Evolutionary conservation across 2,329 filamentous ascomycete species (phyloP), one percentile per base, ranked within the genome.

Genomic region (Sodiomyces alkalinus): DNA sequence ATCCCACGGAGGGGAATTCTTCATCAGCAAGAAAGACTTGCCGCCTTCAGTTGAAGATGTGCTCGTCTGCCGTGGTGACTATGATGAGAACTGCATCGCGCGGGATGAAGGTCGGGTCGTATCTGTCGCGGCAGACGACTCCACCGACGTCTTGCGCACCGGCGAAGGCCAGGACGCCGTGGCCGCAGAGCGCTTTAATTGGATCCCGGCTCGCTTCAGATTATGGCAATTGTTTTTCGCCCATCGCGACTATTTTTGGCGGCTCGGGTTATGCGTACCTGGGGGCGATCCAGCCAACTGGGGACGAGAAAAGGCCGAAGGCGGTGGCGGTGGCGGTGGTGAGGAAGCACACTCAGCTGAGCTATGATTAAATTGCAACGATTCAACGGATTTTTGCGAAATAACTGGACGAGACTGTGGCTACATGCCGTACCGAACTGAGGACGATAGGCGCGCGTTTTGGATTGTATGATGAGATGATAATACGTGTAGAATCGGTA

Each of bases 211-310:
- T 43, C 51, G 68, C 51, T 49, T 86, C 42, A 80, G 78, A 49
- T 65, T 92, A n/a, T 93, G 87, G 83, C 74, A 93, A 53, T 58
- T 94, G 6, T 77, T 96, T 46, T 92, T 92, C 51, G 80, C 86
- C 1, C 90, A 98, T 55, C 63, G 90, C 21, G 90, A 98, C 55
- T 98, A 98, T 52, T 96, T 98, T 53, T 92, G 83, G 81, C 67
- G 90, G 32, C 52, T 98, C 29, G 90, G 90, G 0, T 57, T 96
- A 18, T 98, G 90, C 54, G 62, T 94, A 3, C 86, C 87, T 0
- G 79, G 79, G 9, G 80, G 80, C 9, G 76, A 79, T 46, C 74
- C 75, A 3, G 58, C 60, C 25, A 68, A 80, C 40, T 80, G 76
- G 76, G 68, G 62, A 12, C 56, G 65, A 35, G 58, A 63, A 25